Evolutionary conservation across 2,329 filamentous ascomycete genomes (phyloP), one percentile per base, ranked within the genome.

Genomic region (Colletotrichum sp.): DNA sequence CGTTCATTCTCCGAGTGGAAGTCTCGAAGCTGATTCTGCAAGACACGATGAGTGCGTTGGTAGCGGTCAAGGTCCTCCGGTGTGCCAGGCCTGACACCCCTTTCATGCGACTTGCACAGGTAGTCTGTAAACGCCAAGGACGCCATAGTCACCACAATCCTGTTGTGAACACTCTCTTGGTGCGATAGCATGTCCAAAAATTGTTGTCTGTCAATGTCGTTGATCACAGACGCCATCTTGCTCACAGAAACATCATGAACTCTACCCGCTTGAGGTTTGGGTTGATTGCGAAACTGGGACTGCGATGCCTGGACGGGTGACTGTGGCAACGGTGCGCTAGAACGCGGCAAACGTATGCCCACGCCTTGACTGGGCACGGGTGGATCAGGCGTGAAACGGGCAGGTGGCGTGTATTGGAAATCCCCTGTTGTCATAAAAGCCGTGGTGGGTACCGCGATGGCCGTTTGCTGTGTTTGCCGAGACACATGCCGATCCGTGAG

Each of bases 181-280:
- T n/a, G 39, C 2, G 39, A 44, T 2, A 44, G 9, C 16, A 44
- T 44, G 39, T n/a, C 39, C 39, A 44, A 2, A 44, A 44, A 44
- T 2, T 44, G 39, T 44, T 11, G 39, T n/a, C 19, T 44, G 39
- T 44, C 39, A 44, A 44, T 19, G 39, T 19, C 5, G 39, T 44
- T 44, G 19, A 44, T 44, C 9, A n/a, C 8, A 44, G 39, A 44
- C 16, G 39, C 39, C 19, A 8, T 44, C 5, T 19, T 44, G 39
- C 9, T 11, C 39, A 9, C 39, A 2, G 39, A 0, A 44, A 0
- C n/a, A 7, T n/a, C 16, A 6, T n/a, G 39, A 44, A 11, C 8
- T 44, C 39, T 44, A 44, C 39, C 39, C 5, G 16, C 8, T n/a
- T 44, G 16, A n/a, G 19, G 8, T 6, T n/a, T 8, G 8, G 16